Evolutionary conservation across 2,329 filamentous ascomycete genomes (phyloP).

Genomic region (Monilinia laxa): DNA sequence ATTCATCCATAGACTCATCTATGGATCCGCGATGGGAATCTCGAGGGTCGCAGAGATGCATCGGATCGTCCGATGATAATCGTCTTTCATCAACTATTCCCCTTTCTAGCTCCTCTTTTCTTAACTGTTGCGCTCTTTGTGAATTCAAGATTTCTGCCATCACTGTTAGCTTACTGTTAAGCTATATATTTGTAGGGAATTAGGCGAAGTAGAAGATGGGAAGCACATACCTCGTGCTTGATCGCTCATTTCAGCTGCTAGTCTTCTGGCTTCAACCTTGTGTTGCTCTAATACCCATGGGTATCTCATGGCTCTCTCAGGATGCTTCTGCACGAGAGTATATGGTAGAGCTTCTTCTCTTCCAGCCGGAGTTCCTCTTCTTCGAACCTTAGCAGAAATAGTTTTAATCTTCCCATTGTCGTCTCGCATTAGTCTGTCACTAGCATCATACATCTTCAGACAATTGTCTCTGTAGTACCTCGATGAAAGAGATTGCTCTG

Average conservation of each 20-base stretch:
- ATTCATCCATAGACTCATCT: slow-evolving; percentile 11
- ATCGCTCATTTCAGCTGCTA: slow-evolving; percentile 5
- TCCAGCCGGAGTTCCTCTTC: slow-evolving; percentile 18
- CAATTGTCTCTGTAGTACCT: slow-evolving; percentile 27
- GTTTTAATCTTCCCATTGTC: slow-evolving; percentile 23
- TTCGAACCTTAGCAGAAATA: slow-evolving; percentile 24
- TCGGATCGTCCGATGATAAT: not conserved
- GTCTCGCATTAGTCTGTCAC: slow-evolving; percentile 13
- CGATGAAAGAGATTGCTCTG: slow-evolving; percentile 24
- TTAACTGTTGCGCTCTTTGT: not conserved
- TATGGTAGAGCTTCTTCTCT: slow-evolving; percentile 24
- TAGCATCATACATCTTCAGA: slow-evolving; percentile 14
- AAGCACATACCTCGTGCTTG: slow-evolving; percentile 12
- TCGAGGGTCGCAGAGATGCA: not conserved
- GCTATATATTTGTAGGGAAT: not conserved
- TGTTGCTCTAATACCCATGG: slow-evolving; percentile 23
- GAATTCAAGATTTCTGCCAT: slow-evolving; percentile 2
- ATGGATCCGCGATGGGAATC: too few species aligned
- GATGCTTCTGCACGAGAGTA: slow-evolving; percentile 24
- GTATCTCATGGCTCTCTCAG: slow-evolving; percentile 23
- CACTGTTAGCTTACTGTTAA: not conserved
- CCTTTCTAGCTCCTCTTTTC: not conserved
- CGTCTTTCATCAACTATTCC: not conserved
- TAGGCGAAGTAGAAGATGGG: not conserved
- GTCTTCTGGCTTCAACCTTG: slow-evolving; percentile 20